Evolutionary conservation across 108 stramenopile genomes (phyloP).

Genomic region (Parmales sp.): DNA sequence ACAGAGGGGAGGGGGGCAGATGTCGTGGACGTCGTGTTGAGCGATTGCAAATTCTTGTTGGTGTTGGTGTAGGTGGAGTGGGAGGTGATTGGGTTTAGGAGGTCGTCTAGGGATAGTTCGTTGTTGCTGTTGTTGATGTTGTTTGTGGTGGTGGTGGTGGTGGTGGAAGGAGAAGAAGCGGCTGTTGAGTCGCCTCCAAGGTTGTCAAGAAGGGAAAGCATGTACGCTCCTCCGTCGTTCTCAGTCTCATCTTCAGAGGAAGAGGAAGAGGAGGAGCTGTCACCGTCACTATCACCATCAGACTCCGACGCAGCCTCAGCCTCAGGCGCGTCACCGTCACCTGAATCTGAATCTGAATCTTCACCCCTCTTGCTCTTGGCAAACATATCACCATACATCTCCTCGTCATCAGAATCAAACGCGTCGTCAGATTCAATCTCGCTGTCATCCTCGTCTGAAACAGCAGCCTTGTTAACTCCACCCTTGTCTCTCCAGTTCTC

Average conservation of each 20-base stretch:
- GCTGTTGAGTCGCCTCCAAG: slow-evolving; percentile 26
- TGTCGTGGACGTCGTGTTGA: slow-evolving; percentile 45
- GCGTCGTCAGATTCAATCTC: slow-evolving; percentile 70
- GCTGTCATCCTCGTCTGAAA: slow-evolving; percentile 56
- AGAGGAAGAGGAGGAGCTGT: slow-evolving; percentile 9
- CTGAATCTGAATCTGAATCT: slow-evolving; percentile 15
- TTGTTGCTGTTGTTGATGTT: slow-evolving; percentile 18
- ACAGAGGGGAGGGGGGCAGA: slow-evolving; percentile 57
- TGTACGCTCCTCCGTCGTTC: slow-evolving; percentile 46
- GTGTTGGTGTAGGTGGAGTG: slow-evolving; percentile 67
- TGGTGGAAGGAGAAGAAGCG: slow-evolving; percentile 23
- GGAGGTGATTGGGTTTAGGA: slow-evolving; percentile 70
- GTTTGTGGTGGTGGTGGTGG: slow-evolving; percentile 18
- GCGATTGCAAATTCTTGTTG: slow-evolving; percentile 52
- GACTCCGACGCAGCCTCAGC: slow-evolving; percentile 18
- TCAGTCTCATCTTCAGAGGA: slow-evolving; percentile 45
- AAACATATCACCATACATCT: slow-evolving; percentile 61
- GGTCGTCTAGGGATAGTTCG: slow-evolving; percentile 60
- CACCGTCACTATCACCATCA: not conserved
- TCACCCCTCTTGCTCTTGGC: not conserved
- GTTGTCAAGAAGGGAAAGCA: slow-evolving; percentile 64
- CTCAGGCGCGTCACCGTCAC: slow-evolving; percentile 22
- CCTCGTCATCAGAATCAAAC: slow-evolving; percentile 78
- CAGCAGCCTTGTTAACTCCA: no score
- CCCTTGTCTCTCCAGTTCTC: no score